Percentiles rank a stretch among this genome's conserved stretches.
These are phyloP conservation scores for Arthonia radiata DNA, from an alignment of 495 filamentous ascomycete genomes.

Conservation along the genomic window DNA sequence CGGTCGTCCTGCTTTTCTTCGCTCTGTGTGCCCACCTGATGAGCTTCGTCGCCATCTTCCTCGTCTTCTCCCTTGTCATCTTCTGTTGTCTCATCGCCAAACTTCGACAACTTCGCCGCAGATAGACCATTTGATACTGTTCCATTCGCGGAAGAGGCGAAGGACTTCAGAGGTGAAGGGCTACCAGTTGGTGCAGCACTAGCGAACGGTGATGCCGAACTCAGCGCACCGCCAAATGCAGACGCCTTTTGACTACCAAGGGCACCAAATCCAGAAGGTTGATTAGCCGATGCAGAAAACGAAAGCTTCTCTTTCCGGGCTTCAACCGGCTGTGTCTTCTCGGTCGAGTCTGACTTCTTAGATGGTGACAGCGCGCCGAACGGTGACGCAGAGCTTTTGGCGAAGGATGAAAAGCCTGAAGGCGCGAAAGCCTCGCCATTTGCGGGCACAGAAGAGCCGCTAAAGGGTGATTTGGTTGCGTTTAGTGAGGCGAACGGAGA, in stretches of 20 bases:
- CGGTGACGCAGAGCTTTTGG: too few relatives aligned
- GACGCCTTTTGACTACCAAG: conserved; percentile 24
- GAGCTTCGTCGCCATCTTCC: conserved; percentile 21
- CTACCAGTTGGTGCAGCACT: conserved; percentile 2
- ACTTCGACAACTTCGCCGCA: conserved; percentile 7
- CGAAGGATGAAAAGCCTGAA: too few relatives aligned
- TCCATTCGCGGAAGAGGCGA: conserved; percentile 5
- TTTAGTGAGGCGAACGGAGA: too few relatives aligned
- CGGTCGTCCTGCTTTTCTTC: too few relatives aligned
- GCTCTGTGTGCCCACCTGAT: not conserved
- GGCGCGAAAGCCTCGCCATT: too few relatives aligned
- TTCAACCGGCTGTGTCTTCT: too few relatives aligned
- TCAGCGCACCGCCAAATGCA: conserved; percentile 22
- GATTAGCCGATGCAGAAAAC: conserved; percentile 30
- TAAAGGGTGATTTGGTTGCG: too few relatives aligned
- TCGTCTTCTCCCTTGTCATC: conserved; percentile 19
- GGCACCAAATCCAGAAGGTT: conserved; percentile 23
- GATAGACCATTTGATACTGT: conserved; percentile 7
- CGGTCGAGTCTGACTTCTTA: too few relatives aligned
- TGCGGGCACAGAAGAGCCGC: too few relatives aligned
- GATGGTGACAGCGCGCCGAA: too few relatives aligned
- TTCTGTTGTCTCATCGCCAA: conserved; percentile 9
- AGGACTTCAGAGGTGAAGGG: conserved; percentile 1
- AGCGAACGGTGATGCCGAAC: conserved; percentile 4
- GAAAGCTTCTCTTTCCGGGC: too few relatives aligned